phyloP scores from a whole-genome alignment of 2,329 filamentous ascomycete species.

The Stachybotrys echinatus region DNA sequence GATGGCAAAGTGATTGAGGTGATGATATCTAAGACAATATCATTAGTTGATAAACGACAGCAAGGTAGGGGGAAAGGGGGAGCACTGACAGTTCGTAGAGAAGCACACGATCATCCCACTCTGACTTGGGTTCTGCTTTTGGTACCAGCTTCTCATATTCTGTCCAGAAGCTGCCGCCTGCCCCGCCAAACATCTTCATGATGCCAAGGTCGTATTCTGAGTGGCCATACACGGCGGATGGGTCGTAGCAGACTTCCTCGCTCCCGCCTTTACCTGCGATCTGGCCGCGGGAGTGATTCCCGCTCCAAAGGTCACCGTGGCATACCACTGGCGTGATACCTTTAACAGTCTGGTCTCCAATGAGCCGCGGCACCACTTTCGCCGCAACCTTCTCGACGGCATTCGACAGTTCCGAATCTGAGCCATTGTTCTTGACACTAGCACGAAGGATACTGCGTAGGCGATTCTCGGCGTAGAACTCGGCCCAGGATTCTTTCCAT shows the following conservation, averaged over 20 bases:
- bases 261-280: conserved; percentile 50
- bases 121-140: conserved; percentile 72
- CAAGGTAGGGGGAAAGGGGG: no score
- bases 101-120: conserved; percentile 78
- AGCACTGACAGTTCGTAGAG: conserved; percentile 74
- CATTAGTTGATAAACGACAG: neutral
- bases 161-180: conserved; percentile 63
- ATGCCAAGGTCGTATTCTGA: conserved; percentile 89
- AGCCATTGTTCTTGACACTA: conserved; percentile 56
- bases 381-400: conserved; percentile 61
- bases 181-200: conserved; percentile 96
- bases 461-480: conserved; percentile 77
- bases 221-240: conserved; percentile 77
- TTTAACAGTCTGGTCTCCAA: conserved; percentile 62
- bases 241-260: conserved; percentile 79
- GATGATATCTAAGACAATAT: conserved; percentile 63
- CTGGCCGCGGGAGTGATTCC: conserved; percentile 66
- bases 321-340: conserved; percentile 72
- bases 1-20: conserved; percentile 81
- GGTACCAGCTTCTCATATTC: conserved; percentile 74
- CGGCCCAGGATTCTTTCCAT: conserved; percentile 69
- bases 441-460: conserved; percentile 59
- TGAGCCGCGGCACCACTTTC: conserved; percentile 68
- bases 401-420: conserved; percentile 54
- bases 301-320: conserved; percentile 92